phyloP scores from a whole-genome alignment of 768 basidiomycete species.

The Rhizopogon salebrosus region DNA sequence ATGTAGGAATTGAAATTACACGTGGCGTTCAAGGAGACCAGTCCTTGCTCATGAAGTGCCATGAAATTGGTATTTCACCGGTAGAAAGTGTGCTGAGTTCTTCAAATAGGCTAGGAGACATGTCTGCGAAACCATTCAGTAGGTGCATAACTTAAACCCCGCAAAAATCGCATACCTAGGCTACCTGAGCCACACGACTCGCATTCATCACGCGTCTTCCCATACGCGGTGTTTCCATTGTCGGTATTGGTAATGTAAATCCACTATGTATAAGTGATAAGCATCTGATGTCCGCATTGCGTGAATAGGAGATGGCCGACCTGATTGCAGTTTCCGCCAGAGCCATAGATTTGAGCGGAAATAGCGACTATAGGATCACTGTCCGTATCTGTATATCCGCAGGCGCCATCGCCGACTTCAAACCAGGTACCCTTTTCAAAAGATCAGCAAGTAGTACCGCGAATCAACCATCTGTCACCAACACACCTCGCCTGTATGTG shows the following conservation, averaged over 20 bases:
- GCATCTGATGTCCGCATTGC: not conserved
- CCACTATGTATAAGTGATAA: constrained; percentile 40
- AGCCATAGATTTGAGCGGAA: constrained; percentile 45
- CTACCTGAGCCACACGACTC: constrained; percentile 44
- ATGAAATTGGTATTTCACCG: constrained; percentile 51
- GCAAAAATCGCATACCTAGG: constrained; percentile 43
- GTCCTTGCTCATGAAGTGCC: constrained; percentile 52
- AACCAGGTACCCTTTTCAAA: constrained; percentile 62
- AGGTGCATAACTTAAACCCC: constrained; percentile 1
- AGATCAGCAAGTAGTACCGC: not conserved
- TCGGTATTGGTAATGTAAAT: constrained; percentile 55
- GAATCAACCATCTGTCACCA: not conserved
- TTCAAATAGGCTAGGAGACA: constrained; percentile 60
- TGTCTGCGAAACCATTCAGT: constrained; percentile 37
- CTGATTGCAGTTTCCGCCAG: constrained; percentile 55
- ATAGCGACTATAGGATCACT: constrained; percentile 60
- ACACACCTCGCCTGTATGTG: constrained; percentile 54
- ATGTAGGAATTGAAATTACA: not conserved
- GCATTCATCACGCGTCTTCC: constrained; percentile 55
- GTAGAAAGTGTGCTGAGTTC: constrained; percentile 39
- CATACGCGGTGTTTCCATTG: constrained; percentile 46
- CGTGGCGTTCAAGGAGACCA: constrained; percentile 34
- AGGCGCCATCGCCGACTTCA: constrained; percentile 56
- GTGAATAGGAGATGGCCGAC: constrained; percentile 29
- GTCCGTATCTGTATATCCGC: constrained; percentile 46